Evolutionary conservation across 2,329 filamentous ascomycete genomes (phyloP).

Genomic region (Coniella vitis): DNA sequence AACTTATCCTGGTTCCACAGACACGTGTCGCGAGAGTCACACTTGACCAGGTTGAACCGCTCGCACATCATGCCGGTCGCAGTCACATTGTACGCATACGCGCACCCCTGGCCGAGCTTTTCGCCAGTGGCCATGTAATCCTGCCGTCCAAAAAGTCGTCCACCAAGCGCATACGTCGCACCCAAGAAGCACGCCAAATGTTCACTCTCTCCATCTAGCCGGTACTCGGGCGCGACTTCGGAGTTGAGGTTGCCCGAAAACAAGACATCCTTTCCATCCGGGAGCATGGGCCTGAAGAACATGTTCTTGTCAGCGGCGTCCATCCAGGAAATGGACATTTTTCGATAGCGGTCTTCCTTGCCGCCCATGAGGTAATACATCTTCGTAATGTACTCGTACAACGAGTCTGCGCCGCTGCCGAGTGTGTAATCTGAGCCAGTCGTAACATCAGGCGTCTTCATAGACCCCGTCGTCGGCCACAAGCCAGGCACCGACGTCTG

Average conservation of each 20-base stretch:
- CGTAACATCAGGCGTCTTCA: conserved; percentile 39
- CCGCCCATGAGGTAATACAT: conserved; percentile 52
- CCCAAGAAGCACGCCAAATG: conserved; percentile 67
- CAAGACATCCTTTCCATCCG: conserved; percentile 50
- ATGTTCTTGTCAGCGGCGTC: conserved; percentile 52
- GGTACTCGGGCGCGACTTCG: conserved; percentile 22
- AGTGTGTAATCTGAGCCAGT: conserved; percentile 27
- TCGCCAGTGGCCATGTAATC: conserved; percentile 49
- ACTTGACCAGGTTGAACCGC: conserved; percentile 39
- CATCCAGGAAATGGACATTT: conserved; percentile 57
- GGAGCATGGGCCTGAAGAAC: conserved; percentile 59
- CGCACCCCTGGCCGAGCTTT: conserved; percentile 53
- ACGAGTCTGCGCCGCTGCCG: conserved; percentile 31
- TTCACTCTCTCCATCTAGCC: conserved; percentile 31
- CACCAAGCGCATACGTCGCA: conserved; percentile 62
- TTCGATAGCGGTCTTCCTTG: conserved; percentile 46
- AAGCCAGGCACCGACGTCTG: conserved; percentile 62
- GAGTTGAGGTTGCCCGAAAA: conserved; percentile 42
- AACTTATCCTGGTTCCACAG: conserved; percentile 34
- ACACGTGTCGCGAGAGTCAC: conserved; percentile 30
- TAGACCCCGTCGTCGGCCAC: conserved; percentile 63
- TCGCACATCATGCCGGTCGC: conserved; percentile 56
- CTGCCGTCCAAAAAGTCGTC: conserved; percentile 49
- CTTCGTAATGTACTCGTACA: conserved; percentile 46
- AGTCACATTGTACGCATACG: conserved; percentile 54